Base-by-base conservation (phyloP, 306 rosid genomes). In the Acacia melanoxylon region DNA sequence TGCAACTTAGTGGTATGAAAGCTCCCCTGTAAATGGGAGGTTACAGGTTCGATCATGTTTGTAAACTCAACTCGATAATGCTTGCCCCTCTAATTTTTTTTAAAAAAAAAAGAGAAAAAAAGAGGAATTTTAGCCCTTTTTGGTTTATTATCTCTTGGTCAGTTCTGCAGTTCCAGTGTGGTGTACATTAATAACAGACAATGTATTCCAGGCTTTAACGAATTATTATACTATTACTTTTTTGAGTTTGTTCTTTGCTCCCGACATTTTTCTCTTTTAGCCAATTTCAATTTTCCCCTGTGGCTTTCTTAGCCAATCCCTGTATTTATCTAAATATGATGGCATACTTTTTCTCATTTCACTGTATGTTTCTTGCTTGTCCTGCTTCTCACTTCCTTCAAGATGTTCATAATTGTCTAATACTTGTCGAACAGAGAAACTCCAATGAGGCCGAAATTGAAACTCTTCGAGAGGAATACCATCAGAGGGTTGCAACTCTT, bases 391-490 rank as follows among this genome's bases (percentile, higher is more conserved):
- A 41, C 65, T 22, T 75, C 61, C 80, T 35, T 85, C 45, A 40
- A 61, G 42, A 51, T 37, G 10, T 27, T 62, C 46, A 45, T 44
- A 46, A 41, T 86, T 82, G 54, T 69, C 41, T 78, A 61, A 85
- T 77, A 69, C 74, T 67, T 79, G 54, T 92, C 79, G 81, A 58
- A 78, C 90, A 92, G 97, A 88, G 87, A 85, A 92, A 92, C 89
- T 88, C 93, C 67, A 90, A 78, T 85, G 94, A 90, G 56, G 92
- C 90, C 17, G 97, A 92, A 89, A 78, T 92, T 45, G 97, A 92
- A 78, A 83, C 89, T 76, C 80, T 90, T 86, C 85, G 97, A 69
- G 97, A 92, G 89, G 97, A 92, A 79, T 89, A 90, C 86, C 94
- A 92, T 76, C 94, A 92, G 59, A 90, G 92, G 86, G 93, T 90